Evolutionary conservation across 495 filamentous ascomycete genomes (phyloP).

Genomic region (Aspergillus olivimuriae): DNA sequence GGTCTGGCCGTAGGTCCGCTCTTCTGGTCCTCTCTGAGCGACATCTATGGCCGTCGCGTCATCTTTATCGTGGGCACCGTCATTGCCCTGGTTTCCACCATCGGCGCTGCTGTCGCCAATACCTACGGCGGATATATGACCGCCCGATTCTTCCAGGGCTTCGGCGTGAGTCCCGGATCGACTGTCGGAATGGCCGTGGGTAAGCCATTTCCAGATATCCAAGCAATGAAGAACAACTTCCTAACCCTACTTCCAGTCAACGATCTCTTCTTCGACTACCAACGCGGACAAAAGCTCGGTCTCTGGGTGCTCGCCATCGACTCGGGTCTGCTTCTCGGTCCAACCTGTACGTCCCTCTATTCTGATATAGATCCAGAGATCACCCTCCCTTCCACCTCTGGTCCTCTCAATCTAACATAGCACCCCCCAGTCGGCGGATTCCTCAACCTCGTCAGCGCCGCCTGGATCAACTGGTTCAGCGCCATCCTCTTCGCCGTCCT

Average conservation of each 20-base stretch:
- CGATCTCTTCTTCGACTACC: conserved; percentile 54
- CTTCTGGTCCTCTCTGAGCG: conserved; percentile 51
- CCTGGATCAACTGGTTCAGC: conserved; percentile 55
- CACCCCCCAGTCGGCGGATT: conserved; percentile 47
- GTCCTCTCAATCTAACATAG: not conserved
- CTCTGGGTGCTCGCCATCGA: conserved; percentile 57
- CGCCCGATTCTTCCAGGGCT: conserved; percentile 55
- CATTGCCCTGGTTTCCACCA: conserved; percentile 47
- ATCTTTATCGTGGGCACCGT: conserved; percentile 49
- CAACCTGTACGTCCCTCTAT: conserved; percentile 24
- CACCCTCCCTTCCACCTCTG: not conserved
- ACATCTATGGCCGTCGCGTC: conserved; percentile 51
- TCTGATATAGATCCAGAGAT: not conserved
- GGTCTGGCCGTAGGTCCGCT: conserved; percentile 53
- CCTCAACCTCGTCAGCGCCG: conserved; percentile 39
- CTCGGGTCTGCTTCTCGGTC: conserved; percentile 50
- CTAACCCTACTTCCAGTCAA: conserved; percentile 25
- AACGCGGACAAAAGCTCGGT: conserved; percentile 56
- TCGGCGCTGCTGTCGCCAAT: conserved; percentile 43
- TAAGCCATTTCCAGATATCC: conserved; percentile 13
- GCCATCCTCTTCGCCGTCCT: conserved; percentile 50
- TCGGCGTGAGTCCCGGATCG: conserved; percentile 51
- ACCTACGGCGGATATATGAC: conserved; percentile 50
- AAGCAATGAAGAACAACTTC: not conserved
- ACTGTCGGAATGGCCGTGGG: conserved; percentile 56